Evolutionary conservation across 208 protist species (phyloP), one percentile per base, ranked within the genome.

Genomic region (Leishmania mexicana): DNA sequence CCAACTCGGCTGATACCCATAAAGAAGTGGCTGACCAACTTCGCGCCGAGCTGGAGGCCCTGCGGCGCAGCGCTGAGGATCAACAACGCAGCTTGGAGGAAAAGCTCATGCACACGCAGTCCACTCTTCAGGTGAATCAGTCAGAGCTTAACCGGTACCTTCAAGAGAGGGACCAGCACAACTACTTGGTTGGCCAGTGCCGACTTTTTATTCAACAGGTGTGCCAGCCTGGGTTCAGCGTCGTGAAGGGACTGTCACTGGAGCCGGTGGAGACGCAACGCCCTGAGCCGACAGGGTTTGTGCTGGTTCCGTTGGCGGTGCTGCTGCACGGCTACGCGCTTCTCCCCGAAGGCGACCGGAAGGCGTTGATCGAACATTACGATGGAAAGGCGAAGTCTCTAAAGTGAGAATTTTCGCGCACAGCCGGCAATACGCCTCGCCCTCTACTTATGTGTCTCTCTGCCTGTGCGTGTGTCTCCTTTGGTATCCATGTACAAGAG

Each of bases 271-370:
- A 95, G 47, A 89, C 87, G 76, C 78, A 91, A 54, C 84, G 93
- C 17, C 62, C 84, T n/a, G 89, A 91, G 62, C 93, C 94, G 31
- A 89, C 90, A 24, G 94, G 94, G 21, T 97, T 93, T 82, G 94
- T 97, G 31, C 84, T 97, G 24, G 88, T 97, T 21, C 94, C 94
- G 28, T 81, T 97, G 28, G 82, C 85, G 1, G 85, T 94, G 60
- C 75, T 97, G 58, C 86, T 97, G 51, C 90, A 97, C 74, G 94
- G 94, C 35, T 97, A 96, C 84, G 88, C 92, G 13, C 84, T 97
- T 35, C 85, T 97, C 13, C 87, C 93, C 2, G 84, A 87, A 62
- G 81, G 80, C n/a, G 90, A 96, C 60, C 89, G 92, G 10, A 81
- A 89, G 28, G 84, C 89, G 65, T 83, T 97, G 17, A 92, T 97